Evolutionary conservation across 2,329 filamentous ascomycete genomes (phyloP).

Genomic region (Nigrospora osmanthi): DNA sequence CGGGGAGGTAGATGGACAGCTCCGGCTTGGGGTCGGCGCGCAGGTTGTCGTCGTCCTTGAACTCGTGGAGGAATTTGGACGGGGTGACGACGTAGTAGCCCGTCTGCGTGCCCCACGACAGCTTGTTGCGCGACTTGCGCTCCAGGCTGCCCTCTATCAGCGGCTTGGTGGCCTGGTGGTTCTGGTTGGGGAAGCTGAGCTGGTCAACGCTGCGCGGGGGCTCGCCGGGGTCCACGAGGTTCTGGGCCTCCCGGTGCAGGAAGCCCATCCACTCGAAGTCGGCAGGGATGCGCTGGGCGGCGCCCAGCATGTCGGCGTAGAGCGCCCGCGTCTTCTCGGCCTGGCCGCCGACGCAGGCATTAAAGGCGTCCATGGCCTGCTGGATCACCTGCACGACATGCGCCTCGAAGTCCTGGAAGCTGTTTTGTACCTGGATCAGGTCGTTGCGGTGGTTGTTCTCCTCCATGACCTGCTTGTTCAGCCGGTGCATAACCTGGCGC

Average conservation of each 20-base stretch:
- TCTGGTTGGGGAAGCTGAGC: constrained; percentile 82
- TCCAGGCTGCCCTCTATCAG: constrained; percentile 84
- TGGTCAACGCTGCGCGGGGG: constrained; percentile 65
- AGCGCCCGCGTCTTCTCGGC: constrained; percentile 73
- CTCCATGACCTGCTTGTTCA: constrained; percentile 85
- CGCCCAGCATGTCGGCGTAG: constrained; percentile 75
- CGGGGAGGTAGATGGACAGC: constrained; percentile 83
- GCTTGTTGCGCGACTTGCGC: constrained; percentile 82
- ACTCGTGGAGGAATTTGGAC: constrained; percentile 86
- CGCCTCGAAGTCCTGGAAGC: constrained; percentile 79
- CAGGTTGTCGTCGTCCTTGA: constrained; percentile 78
- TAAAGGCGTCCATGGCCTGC: constrained; percentile 74
- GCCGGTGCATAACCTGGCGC: constrained; percentile 71
- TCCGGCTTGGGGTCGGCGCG: constrained; percentile 73
- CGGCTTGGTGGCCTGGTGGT: constrained; percentile 70
- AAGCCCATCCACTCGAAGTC: constrained; percentile 95
- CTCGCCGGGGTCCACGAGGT: constrained; percentile 71
- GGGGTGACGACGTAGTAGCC: constrained; percentile 89
- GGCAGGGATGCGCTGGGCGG: constrained; percentile 66
- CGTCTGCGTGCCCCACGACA: constrained; percentile 66
- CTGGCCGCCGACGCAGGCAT: constrained; percentile 71
- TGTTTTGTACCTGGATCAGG: constrained; percentile 82
- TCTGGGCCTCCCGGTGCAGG: constrained; percentile 57
- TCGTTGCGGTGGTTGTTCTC: constrained; percentile 97
- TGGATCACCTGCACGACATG: constrained; percentile 81